Conservation (phyloP, 2,329 filamentous ascomycete species). For the Trichophyton simii region DNA sequence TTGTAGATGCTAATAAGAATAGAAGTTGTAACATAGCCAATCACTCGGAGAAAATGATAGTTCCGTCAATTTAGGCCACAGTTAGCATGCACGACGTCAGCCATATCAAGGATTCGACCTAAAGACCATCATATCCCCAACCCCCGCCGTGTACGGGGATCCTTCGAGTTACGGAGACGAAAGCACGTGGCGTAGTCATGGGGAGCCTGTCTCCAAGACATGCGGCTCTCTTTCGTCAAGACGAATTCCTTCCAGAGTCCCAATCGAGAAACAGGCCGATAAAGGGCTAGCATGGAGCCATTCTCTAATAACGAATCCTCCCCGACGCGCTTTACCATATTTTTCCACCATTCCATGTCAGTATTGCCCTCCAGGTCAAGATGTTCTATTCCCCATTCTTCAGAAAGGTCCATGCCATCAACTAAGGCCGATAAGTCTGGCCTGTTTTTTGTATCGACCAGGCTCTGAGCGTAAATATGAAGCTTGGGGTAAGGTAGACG, state of each 20-base stretch:
- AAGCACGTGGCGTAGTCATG: background rate
- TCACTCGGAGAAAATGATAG: too few relatives aligned
- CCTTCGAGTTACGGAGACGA: background rate
- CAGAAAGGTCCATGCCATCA: slow-evolving; percentile 16
- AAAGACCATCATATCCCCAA: background rate
- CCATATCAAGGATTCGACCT: too few relatives aligned
- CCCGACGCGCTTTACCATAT: background rate
- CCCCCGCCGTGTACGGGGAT: background rate
- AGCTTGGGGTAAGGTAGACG: slow-evolving; percentile 15
- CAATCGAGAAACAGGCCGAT: background rate
- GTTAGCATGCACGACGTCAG: too few relatives aligned
- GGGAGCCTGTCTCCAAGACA: background rate
- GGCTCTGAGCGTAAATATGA: slow-evolving; percentile 15
- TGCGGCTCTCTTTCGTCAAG: background rate
- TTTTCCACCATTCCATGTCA: slow-evolving; percentile 11
- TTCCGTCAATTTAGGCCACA: too few relatives aligned
- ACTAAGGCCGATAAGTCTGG: slow-evolving; percentile 15
- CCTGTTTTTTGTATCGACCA: slow-evolving; percentile 14
- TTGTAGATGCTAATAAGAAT: too few relatives aligned
- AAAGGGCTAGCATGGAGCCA: background rate
- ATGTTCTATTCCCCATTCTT: slow-evolving; percentile 15
- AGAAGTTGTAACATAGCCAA: too few relatives aligned
- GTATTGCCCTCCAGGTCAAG: slow-evolving; percentile 13
- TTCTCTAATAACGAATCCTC: background rate
- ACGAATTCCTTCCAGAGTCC: background rate